Base-by-base conservation (phyloP, 108 stramenopile genomes). In the Hondaea fermentalgiana region DNA sequence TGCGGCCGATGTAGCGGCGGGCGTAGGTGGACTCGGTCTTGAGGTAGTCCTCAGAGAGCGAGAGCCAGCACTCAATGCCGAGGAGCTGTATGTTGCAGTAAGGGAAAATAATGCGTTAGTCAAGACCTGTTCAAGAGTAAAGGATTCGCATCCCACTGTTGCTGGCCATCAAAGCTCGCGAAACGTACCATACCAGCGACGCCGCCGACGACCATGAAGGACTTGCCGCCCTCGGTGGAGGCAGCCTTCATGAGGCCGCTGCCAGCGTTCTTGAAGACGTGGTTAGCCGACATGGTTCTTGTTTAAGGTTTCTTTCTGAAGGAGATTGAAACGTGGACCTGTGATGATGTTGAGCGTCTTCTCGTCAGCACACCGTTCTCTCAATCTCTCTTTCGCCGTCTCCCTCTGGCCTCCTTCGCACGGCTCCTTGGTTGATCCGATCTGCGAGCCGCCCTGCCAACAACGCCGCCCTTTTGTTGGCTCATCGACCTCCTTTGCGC, bases 1-100 rank as follows among this genome's bases (percentile, higher is more conserved):
- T 53, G 49, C 51, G 45, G 76, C 76, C 76, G n/a, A 83, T 83
- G 76, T 83, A 83, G 45, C 76, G 76, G 49, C 76, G 45, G 6
- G 76, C 76, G 76, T 53, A 83, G 17, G 76, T 83, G 76, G 76
- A 83, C 76, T 83, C 76, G 76, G 1, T 12, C 76, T 83, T 83
- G 23, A 83, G 76, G 51, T 47, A 53, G 49, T 83, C 76, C 76
- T 83, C 76, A 6, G 76, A 28, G 23, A 47, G 51, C 23, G 12
- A 21, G 12, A 53, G 16, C 19, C 23, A 83, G 45, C 23, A 47
- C 10, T 47, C 4, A 53, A 83, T 10, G 76, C 76, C 76, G 76
- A 83, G 76, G 49, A 83, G 45, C 76, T 83, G 4, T 83, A 16
- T 47, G 28, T 23, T 35, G 35, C 35, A 35, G 1, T 35, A 35